Conservation (phyloP, 2,329 filamentous ascomycete species). For the Colletotrichum chlorophyti region DNA sequence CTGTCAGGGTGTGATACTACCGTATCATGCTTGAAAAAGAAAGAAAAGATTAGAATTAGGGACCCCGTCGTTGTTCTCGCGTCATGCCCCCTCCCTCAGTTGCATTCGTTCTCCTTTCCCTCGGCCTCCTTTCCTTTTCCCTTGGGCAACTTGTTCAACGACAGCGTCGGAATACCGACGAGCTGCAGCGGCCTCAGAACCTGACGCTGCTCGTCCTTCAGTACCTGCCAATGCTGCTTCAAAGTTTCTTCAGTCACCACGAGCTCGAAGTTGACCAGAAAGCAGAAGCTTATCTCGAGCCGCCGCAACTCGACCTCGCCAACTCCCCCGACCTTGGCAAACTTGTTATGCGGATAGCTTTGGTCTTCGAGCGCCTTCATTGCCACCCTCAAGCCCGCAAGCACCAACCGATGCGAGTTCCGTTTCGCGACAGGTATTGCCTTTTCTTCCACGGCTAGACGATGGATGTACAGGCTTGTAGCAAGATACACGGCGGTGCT, state of each 20-base stretch:
- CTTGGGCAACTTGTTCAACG: slow-evolving; percentile 29
- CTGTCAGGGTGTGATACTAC: too few species aligned
- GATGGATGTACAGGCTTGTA: slow-evolving; percentile 85
- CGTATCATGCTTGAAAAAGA: neutral
- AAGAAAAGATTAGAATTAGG: too few species aligned
- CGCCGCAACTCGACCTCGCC: slow-evolving; percentile 80
- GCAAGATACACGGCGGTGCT: slow-evolving; percentile 93
- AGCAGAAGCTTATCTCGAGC: slow-evolving; percentile 89
- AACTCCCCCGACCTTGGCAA: slow-evolving; percentile 89
- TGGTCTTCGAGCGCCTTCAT: slow-evolving; percentile 96
- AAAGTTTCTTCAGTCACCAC: slow-evolving; percentile 53
- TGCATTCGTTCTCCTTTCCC: slow-evolving; percentile 11
- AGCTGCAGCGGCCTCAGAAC: slow-evolving; percentile 16
- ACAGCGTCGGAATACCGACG: slow-evolving; percentile 37
- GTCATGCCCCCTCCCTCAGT: neutral
- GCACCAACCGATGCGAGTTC: slow-evolving; percentile 85
- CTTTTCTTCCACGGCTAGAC: slow-evolving; percentile 78
- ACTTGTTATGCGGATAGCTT: slow-evolving; percentile 82
- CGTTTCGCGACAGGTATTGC: slow-evolving; percentile 81
- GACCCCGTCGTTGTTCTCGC: neutral
- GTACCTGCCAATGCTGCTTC: slow-evolving; percentile 40
- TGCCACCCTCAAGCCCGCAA: slow-evolving; percentile 85
- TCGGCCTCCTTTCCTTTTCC: neutral
- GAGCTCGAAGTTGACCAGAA: slow-evolving; percentile 84
- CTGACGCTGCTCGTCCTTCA: slow-evolving; percentile 38